Evolutionary conservation across 163 green algal genomes (phyloP).

Genomic region (Picocystis sp.): DNA sequence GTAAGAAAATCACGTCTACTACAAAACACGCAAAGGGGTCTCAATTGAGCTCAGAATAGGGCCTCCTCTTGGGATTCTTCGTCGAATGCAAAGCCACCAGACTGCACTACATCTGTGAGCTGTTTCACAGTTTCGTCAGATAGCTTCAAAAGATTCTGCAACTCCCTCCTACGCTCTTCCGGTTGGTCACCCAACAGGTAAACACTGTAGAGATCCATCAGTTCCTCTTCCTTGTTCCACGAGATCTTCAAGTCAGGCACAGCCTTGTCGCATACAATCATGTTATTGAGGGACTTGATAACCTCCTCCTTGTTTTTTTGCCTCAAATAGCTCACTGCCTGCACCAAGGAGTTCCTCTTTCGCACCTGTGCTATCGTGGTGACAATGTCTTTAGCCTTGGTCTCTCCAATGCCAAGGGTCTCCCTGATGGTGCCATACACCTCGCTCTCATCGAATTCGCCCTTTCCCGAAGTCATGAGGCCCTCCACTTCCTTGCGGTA

Average conservation of each 20-base stretch:
- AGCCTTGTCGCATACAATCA: constrained; percentile 26
- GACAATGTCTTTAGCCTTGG: constrained; percentile 10
- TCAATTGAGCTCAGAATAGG: neutral
- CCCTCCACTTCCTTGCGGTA: constrained; percentile 30
- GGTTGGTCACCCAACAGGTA: constrained; percentile 23
- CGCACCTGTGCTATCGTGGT: constrained; percentile 19
- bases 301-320: constrained; percentile 44
- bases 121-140: constrained; percentile 15
- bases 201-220: constrained; percentile 31
- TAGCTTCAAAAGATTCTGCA: constrained; percentile 27
- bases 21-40: too few species aligned
- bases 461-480: constrained; percentile 22
- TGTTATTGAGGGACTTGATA: constrained; percentile 24
- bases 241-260: constrained; percentile 12
- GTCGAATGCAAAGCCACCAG: constrained; percentile 21
- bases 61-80: constrained; percentile 22
- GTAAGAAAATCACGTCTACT: too few species aligned
- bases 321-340: constrained; percentile 35
- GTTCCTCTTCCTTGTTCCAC: constrained; percentile 29
- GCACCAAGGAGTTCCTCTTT: constrained; percentile 32
- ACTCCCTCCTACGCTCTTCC: constrained; percentile 19
- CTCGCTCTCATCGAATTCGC: constrained; percentile 42
- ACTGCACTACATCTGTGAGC: constrained; percentile 17
- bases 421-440: constrained; percentile 42
- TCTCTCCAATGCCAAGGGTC: constrained; percentile 16